Percentiles rank a stretch among this genome's conserved stretches.
Evolutionary conservation across 2,329 filamentous ascomycete species (phyloP).

Genomic region (Xylariaceae sp.): DNA sequence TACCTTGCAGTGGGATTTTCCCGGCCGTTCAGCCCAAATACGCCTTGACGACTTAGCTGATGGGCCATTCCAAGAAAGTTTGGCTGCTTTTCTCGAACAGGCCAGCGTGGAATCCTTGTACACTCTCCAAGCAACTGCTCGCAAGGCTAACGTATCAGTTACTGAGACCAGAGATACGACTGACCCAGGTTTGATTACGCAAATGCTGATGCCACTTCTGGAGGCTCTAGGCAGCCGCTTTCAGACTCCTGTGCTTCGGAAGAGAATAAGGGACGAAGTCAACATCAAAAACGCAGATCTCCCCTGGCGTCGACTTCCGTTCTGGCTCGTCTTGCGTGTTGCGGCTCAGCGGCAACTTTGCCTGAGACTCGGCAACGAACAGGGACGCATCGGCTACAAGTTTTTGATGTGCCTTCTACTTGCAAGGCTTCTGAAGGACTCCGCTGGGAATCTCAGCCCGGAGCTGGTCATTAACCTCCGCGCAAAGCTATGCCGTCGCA

Average conservation of each 20-base stretch:
- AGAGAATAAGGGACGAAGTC: conserved; percentile 62
- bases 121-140: conserved; percentile 46
- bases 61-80: conserved; percentile 41
- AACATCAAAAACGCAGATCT: conserved; percentile 42
- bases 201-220: conserved; percentile 57
- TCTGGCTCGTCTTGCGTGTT: conserved; percentile 61
- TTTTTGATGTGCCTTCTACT: conserved; percentile 50
- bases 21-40: conserved; percentile 45
- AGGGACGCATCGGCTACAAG: conserved; percentile 53
- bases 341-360: conserved; percentile 50
- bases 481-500: conserved; percentile 52
- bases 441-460: conserved; percentile 23
- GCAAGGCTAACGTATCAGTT: conserved; percentile 48
- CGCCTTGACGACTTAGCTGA: conserved; percentile 37
- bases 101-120: conserved; percentile 51
- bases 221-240: conserved; percentile 47
- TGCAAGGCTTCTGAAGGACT: conserved; percentile 42
- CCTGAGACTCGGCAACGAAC: conserved; percentile 36
- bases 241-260: conserved; percentile 42
- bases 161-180: conserved; percentile 56
- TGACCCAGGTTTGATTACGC: conserved; percentile 53
- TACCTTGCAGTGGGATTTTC: conserved; percentile 53
- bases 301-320: conserved; percentile 60
- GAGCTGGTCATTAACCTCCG: conserved; percentile 41
- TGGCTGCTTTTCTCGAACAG: conserved; percentile 53